Evolutionary conservation across 2,329 filamentous ascomycete genomes (phyloP).

Genomic region (Fusarium nurragi): DNA sequence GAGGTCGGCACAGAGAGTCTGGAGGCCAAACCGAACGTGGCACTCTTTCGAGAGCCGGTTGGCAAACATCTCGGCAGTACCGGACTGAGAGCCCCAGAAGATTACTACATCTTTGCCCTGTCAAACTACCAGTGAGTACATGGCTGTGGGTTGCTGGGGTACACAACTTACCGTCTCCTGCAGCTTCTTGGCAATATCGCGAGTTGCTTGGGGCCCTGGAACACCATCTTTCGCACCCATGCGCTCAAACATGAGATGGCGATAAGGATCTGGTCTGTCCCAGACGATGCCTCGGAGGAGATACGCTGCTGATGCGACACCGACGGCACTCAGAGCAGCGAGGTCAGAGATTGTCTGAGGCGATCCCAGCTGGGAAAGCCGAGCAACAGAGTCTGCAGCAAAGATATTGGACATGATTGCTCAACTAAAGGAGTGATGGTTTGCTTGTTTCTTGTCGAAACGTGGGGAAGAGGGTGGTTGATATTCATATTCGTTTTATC

Average conservation of each 20-base stretch:
- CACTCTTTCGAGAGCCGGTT: slow-evolving; percentile 89
- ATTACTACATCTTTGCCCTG: slow-evolving; percentile 83
- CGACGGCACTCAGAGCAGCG: slow-evolving; percentile 41
- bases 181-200: slow-evolving; percentile 55
- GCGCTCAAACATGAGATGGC: slow-evolving; percentile 58
- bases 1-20: slow-evolving; percentile 78
- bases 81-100: slow-evolving; percentile 96
- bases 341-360: slow-evolving; percentile 39
- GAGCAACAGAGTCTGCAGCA: slow-evolving; percentile 30
- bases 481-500: slow-evolving; percentile 17
- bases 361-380: too few relatives aligned
- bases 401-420: slow-evolving; percentile 34
- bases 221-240: slow-evolving; percentile 50
- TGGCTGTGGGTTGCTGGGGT: background rate
- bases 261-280: slow-evolving; percentile 61
- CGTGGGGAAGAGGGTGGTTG: background rate
- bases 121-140: background rate
- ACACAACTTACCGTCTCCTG: slow-evolving; percentile 42
- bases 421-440: background rate
- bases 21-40: slow-evolving; percentile 84
- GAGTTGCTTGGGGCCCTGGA: slow-evolving; percentile 50
- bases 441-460: background rate
- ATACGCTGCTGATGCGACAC: slow-evolving; percentile 46
- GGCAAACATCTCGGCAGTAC: slow-evolving; percentile 92
- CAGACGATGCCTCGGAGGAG: slow-evolving; percentile 55